Percentiles rank a stretch among this genome's conserved stretches.
These are phyloP conservation scores for Skeletonema grethae DNA, from an alignment of 108 stramenopile species.

Conservation along the genomic window DNA sequence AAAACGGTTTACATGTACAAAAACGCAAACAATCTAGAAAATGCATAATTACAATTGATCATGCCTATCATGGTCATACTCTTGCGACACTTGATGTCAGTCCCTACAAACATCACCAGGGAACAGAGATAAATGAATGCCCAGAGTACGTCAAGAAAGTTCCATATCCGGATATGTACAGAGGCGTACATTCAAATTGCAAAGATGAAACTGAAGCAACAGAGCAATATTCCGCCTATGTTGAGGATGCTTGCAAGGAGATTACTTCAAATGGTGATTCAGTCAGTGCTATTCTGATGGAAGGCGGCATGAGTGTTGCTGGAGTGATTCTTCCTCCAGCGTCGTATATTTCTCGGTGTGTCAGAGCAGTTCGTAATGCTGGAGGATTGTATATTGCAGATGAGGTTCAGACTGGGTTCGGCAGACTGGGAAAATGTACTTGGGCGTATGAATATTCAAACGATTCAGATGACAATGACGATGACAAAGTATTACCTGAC, in stretches of 20 bases:
- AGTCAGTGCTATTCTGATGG: constrained; percentile 86
- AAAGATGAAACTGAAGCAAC: constrained; percentile 50
- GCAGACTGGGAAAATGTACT: constrained; percentile 81
- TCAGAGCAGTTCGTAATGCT: constrained; percentile 71
- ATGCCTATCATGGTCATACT: constrained; percentile 90
- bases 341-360: constrained; percentile 69
- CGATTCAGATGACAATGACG: constrained; percentile 25
- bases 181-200: constrained; percentile 60
- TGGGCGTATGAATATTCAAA: constrained; percentile 92
- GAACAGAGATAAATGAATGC: constrained; percentile 52
- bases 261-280: constrained; percentile 48
- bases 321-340: constrained; percentile 89
- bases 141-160: constrained; percentile 75
- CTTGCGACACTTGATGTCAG: constrained; percentile 77
- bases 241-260: constrained; percentile 64
- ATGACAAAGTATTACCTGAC: constrained; percentile 84
- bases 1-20: constrained; percentile 4
- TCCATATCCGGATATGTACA: constrained; percentile 86
- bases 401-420: constrained; percentile 98
- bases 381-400: constrained; percentile 97
- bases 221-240: constrained; percentile 61
- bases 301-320: constrained; percentile 90
- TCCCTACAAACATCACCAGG: constrained; percentile 91
- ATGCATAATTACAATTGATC: constrained; percentile 77
- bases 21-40: constrained; percentile 12